phyloP scores from a whole-genome alignment of 805 yeast genomes.

The Wickerhamomyces subpelliculosus region DNA sequence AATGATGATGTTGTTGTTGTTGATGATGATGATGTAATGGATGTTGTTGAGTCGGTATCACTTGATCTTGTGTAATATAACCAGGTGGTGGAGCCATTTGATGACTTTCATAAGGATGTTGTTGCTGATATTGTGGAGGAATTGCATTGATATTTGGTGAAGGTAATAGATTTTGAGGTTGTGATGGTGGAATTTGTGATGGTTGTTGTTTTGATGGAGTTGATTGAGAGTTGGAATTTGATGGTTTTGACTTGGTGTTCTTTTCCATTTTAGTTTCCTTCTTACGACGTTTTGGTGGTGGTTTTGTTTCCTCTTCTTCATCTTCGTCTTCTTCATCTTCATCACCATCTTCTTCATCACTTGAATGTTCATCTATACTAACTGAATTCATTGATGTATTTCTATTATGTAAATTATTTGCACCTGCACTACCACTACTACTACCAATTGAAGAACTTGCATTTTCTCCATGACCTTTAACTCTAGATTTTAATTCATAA shows the following conservation, averaged over 20 bases:
- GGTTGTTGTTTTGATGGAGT: constrained; percentile 1
- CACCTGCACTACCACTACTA: neutral
- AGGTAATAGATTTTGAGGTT: neutral
- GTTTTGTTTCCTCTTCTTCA: constrained; percentile 3
- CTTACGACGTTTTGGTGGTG: constrained; percentile 5
- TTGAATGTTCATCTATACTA: constrained; percentile 6
- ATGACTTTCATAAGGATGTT: neutral
- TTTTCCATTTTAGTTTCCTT: neutral
- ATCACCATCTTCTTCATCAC: constrained; percentile 13
- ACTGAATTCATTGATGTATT: constrained; percentile 6
- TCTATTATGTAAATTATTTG: constrained; percentile 7
- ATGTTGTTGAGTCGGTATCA: neutral
- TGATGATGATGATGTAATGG: neutral
- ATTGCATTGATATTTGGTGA: neutral
- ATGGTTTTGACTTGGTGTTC: neutral
- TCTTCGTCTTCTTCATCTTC: constrained; percentile 9
- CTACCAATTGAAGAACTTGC: too few species aligned
- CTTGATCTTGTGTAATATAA: neutral
- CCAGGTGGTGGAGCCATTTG: neutral
- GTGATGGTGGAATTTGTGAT: constrained; percentile 1
- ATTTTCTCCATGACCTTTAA: too few species aligned
- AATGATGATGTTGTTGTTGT: constrained; percentile 1
- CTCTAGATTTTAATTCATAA: constrained; percentile 34
- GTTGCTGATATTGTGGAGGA: constrained; percentile 1
- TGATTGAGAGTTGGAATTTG: neutral